Conservation (phyloP, 352 stramenopile species). For the Thraustotheca clavata region DNA sequence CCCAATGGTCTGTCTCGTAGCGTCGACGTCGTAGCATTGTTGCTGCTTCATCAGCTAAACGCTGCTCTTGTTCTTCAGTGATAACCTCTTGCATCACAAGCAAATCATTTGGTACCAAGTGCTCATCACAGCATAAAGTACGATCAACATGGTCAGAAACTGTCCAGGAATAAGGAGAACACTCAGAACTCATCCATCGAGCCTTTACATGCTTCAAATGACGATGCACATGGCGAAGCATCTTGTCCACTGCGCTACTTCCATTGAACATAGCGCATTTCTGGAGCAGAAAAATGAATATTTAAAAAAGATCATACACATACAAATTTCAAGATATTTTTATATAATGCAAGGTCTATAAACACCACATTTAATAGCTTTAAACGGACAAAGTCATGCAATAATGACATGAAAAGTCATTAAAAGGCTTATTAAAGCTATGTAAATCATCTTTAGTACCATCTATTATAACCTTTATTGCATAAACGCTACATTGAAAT, state of each 20-base stretch:
- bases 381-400: no score
- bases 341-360: no score
- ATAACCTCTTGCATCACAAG: slow-evolving; percentile 59
- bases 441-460: no score
- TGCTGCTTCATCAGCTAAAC: slow-evolving; percentile 64
- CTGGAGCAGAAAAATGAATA: background rate
- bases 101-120: slow-evolving; percentile 52
- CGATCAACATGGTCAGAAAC: slow-evolving; percentile 33
- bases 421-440: no score
- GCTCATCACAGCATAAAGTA: slow-evolving; percentile 41
- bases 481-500: no score
- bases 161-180: slow-evolving; percentile 12
- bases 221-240: background rate
- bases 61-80: slow-evolving; percentile 56
- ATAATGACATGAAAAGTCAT: no score
- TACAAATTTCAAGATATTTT: no score
- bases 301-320: no score
- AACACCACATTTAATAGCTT: no score
- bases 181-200: background rate
- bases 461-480: no score
- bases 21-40: slow-evolving; percentile 53
- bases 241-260: background rate
- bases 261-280: slow-evolving; percentile 2
- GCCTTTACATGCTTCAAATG: background rate
- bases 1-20: slow-evolving; percentile 77